phyloP scores from a whole-genome alignment of 192 early-diverging fungal genomes.

The Cetraspora pellucida region DNA sequence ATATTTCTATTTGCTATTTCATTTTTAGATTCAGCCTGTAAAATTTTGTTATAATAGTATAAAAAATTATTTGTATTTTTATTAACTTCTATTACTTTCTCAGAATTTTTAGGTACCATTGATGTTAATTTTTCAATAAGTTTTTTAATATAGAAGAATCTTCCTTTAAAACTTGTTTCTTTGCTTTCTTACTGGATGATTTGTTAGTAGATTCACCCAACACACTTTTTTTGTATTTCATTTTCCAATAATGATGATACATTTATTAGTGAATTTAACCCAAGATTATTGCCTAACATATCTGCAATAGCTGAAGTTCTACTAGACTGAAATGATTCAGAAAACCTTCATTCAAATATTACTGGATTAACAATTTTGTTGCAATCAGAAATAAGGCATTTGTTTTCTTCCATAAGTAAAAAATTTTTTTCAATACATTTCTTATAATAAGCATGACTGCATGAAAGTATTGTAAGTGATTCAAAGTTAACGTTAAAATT shows the following conservation, averaged over 20 bases:
- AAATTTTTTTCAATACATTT: no score
- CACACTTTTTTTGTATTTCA: neutral
- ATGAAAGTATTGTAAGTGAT: no score
- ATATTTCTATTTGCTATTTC: neutral
- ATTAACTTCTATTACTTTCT: neutral
- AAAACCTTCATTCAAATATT: no score
- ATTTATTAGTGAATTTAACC: neutral
- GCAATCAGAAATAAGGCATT: no score
- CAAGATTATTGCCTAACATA: no score
- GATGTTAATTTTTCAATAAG: neutral
- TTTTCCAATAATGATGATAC: neutral
- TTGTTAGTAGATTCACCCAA: neutral
- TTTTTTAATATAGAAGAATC: neutral
- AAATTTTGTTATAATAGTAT: neutral
- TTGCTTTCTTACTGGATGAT: slow-evolving; percentile 9
- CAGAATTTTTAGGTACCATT: neutral
- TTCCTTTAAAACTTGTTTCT: slow-evolving; percentile 5
- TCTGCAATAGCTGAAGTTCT: no score
- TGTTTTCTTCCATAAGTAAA: no score
- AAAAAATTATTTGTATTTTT: neutral
- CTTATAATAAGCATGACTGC: no score
- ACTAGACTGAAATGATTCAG: no score
- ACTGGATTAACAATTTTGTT: no score
- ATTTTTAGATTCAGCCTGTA: neutral
- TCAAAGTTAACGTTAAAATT: no score